A percentile compares a stretch with the other conserved stretches of the same genome.
Evolutionary conservation across 148 eudicot genomes (phyloP).

Genomic region (Cornus kousa): DNA sequence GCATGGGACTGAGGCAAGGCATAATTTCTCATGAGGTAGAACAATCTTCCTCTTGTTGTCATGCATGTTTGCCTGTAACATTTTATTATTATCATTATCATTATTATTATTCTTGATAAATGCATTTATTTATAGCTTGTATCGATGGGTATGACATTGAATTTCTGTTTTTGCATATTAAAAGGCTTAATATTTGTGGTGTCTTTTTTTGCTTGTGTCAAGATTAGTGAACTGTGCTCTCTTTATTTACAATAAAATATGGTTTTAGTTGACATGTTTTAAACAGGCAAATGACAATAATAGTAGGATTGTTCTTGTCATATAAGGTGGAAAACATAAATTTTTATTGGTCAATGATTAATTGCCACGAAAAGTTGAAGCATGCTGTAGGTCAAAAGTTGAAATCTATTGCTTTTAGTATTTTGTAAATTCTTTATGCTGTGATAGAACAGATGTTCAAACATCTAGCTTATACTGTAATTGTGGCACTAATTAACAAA

Average conservation of each 20-base stretch:
- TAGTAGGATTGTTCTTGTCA: not conserved
- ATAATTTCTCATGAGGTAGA: conserved; percentile 50
- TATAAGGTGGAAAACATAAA: not conserved
- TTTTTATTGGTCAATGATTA: not conserved
- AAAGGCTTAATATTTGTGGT: not conserved
- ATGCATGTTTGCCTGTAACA: not conserved
- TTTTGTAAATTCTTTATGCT: not conserved
- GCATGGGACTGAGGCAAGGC: conserved; percentile 28
- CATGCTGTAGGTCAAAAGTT: not conserved
- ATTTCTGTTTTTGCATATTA: not conserved
- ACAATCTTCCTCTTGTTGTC: conserved; percentile 3
- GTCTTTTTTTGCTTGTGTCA: not conserved
- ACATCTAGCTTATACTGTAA: not conserved
- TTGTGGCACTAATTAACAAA: not conserved
- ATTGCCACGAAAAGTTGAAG: not conserved
- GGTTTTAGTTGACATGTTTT: too few species aligned
- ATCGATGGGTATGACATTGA: not conserved
- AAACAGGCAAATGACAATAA: not conserved
- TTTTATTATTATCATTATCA: too few species aligned
- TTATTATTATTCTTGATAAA: too few species aligned
- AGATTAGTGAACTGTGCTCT: not conserved
- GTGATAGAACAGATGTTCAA: not conserved
- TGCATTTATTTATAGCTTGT: not conserved
- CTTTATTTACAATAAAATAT: not conserved
- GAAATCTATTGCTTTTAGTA: conserved; percentile 1